phyloP scores from a whole-genome alignment of 2,329 filamentous ascomycete species.

The Aspergillus brasiliensis region DNA sequence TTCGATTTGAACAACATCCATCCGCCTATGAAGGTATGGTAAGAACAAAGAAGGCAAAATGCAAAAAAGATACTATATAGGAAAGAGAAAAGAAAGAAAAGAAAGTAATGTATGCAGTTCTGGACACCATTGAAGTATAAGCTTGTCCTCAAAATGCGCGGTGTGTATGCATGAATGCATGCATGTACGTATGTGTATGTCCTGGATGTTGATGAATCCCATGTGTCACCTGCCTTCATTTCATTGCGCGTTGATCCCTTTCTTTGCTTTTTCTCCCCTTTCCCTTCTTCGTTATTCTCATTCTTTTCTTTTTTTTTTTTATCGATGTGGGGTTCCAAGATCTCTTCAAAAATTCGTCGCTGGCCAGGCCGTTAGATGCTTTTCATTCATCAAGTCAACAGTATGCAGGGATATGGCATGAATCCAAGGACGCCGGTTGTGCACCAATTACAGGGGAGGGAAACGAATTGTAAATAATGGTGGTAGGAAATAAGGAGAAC shows the following conservation, averaged over 20 bases:
- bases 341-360: slow-evolving; percentile 6
- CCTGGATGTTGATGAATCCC: neutral
- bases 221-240: slow-evolving; percentile 6
- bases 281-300: neutral
- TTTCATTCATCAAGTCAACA: slow-evolving; percentile 12
- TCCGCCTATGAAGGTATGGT: no score
- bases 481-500: slow-evolving; percentile 18
- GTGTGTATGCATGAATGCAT: slow-evolving; percentile 3
- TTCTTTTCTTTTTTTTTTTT: neutral
- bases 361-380: slow-evolving; percentile 13
- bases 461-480: slow-evolving; percentile 16
- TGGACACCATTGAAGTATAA: neutral
- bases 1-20: neutral
- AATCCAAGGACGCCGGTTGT: slow-evolving; percentile 25
- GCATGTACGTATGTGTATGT: neutral
- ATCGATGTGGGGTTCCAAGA: neutral
- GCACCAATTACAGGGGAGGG: slow-evolving; percentile 20
- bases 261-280: slow-evolving; percentile 1
- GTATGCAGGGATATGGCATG: slow-evolving; percentile 11
- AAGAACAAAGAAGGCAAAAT: slow-evolving; percentile 7
- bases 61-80: neutral
- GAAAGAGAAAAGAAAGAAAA: slow-evolving; percentile 4
- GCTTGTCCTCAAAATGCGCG: slow-evolving; percentile 3
- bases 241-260: neutral
- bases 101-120: slow-evolving; percentile 12